Evolutionary conservation across 1,139 yeast species (phyloP).

Genomic region (Blastobotrys malaysiensis): DNA sequence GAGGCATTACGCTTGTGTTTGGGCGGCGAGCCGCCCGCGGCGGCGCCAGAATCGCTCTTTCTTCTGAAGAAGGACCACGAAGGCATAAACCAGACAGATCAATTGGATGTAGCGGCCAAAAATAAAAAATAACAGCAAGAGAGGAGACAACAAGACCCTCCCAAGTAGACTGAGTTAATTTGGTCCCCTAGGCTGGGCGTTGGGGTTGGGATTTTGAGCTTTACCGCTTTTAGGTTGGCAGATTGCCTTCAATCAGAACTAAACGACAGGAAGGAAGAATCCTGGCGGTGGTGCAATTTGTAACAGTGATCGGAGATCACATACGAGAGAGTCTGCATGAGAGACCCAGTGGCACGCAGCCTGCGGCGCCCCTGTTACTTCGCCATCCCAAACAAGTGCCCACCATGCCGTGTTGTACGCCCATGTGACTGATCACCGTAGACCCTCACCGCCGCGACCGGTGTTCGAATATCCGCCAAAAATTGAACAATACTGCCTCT

Average conservation of each 20-base stretch:
- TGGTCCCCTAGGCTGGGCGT: no score
- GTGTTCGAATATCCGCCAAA: no score
- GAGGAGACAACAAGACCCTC: no score
- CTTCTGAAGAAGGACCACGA: slow-evolving; percentile 9
- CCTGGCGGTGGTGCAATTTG: not conserved
- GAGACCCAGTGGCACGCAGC: not conserved
- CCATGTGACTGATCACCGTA: not conserved
- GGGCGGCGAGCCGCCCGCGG: not conserved
- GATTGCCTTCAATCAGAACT: no score
- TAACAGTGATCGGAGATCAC: not conserved
- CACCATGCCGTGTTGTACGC: not conserved
- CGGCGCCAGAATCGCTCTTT: slow-evolving; percentile 1
- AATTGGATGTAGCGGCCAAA: no score
- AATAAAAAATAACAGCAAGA: not conserved
- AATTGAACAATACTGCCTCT: no score
- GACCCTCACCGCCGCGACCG: no score
- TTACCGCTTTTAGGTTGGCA: no score
- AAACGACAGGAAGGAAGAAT: no score
- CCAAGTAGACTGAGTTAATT: no score
- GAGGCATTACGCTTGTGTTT: slow-evolving; percentile 2
- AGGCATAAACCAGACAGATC: slow-evolving; percentile 1
- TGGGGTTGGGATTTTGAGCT: no score
- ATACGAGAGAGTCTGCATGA: not conserved
- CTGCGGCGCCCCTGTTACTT: not conserved
- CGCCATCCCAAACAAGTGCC: not conserved